A percentile compares a stretch with the other conserved stretches of the same genome.
Evolutionary conservation across 371 early-diverging fungal species (phyloP).

Genomic region (Coemansia sp.): DNA sequence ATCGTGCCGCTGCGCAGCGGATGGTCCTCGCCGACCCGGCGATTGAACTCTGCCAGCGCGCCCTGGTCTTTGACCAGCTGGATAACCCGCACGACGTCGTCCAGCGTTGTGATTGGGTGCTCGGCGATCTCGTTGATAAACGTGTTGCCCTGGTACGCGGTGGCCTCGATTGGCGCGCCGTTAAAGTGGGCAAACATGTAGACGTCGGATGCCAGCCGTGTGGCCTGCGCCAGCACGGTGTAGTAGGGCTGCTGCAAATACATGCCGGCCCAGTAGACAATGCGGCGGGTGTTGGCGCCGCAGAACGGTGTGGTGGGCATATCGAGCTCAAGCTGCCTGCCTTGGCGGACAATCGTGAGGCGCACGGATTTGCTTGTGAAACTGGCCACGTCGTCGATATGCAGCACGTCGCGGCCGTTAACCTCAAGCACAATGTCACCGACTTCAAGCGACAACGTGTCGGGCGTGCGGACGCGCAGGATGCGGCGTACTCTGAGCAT

Average conservation of each 20-base stretch:
- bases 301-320: constrained; percentile 13
- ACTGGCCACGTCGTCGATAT: constrained; percentile 24
- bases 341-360: constrained; percentile 19
- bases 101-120: constrained; percentile 13
- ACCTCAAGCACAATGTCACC: constrained; percentile 30
- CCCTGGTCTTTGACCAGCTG: constrained; percentile 9
- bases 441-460: constrained; percentile 14
- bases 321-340: constrained; percentile 6
- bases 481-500: constrained; percentile 18
- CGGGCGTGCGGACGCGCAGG: constrained; percentile 5
- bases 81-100: constrained; percentile 17
- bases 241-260: constrained; percentile 26
- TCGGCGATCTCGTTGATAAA: constrained; percentile 24
- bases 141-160: background rate
- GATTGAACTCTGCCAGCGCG: constrained; percentile 2
- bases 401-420: constrained; percentile 6
- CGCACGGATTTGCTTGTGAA: constrained; percentile 11
- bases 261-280: constrained; percentile 27
- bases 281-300: constrained; percentile 12
- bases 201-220: constrained; percentile 8
- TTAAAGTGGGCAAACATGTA: background rate
- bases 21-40: constrained; percentile 4
- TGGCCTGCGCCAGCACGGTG: constrained; percentile 17
- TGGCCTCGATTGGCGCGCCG: constrained; percentile 10
- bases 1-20: constrained; percentile 13